These are phyloP conservation scores for Marasmius oreades DNA, from an alignment of 1,284 basidiomycete species.

Conservation along the genomic window DNA sequence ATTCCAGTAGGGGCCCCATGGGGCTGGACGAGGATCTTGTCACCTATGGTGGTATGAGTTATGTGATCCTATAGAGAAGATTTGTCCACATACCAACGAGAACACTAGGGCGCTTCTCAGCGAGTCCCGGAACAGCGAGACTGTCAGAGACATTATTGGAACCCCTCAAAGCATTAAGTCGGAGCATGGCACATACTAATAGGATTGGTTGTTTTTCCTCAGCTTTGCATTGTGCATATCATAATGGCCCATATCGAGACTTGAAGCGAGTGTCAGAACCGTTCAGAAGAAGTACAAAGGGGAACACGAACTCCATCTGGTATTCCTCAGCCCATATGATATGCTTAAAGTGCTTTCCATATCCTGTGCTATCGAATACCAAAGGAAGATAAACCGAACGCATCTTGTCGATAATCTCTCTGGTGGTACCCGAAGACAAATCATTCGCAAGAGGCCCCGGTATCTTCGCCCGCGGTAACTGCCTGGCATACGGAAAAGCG, in stretches of 20 bases:
- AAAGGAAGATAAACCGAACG: slow-evolving; percentile 35
- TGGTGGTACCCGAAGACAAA: slow-evolving; percentile 21
- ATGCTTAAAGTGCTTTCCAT: slow-evolving; percentile 45
- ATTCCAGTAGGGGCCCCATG: slow-evolving; percentile 31
- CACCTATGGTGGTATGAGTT: slow-evolving; percentile 33
- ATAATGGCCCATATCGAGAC: slow-evolving; percentile 53
- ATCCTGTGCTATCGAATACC: slow-evolving; percentile 34
- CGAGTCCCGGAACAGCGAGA: slow-evolving; percentile 55
- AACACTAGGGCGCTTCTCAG: slow-evolving; percentile 64
- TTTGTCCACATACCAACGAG: slow-evolving; percentile 43
- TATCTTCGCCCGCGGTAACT: slow-evolving; percentile 16
- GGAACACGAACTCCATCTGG: slow-evolving; percentile 44
- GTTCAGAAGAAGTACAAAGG: slow-evolving; percentile 4
- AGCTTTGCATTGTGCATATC: slow-evolving; percentile 41
- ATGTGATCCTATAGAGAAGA: background rate
- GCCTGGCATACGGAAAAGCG: slow-evolving; percentile 18
- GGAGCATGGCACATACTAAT: slow-evolving; percentile 36
- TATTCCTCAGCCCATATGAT: slow-evolving; percentile 59
- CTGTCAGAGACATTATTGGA: slow-evolving; percentile 34
- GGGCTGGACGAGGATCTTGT: slow-evolving; percentile 48
- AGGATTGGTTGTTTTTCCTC: slow-evolving; percentile 22
- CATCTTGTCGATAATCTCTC: slow-evolving; percentile 24
- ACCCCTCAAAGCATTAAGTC: background rate
- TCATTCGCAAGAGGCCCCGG: too few relatives aligned
- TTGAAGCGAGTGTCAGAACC: slow-evolving; percentile 19